These are phyloP conservation scores for Calvatia gigantea DNA, from an alignment of 768 basidiomycete species.

Conservation along the genomic window DNA sequence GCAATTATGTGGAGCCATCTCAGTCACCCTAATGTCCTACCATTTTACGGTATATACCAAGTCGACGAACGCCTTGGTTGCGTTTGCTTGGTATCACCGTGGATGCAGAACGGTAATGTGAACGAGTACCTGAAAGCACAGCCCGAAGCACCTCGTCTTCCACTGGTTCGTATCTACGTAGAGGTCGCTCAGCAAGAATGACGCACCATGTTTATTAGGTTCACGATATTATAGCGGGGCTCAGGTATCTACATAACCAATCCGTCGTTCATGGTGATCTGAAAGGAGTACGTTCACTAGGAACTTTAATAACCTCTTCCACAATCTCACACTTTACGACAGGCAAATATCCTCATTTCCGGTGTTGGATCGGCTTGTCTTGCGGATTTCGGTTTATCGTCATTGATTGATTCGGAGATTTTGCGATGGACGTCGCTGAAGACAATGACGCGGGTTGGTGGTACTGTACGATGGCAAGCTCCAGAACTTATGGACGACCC, in stretches of 20 bases:
- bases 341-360: not conserved
- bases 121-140: constrained; percentile 2
- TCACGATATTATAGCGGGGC: constrained; percentile 12
- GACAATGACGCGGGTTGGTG: not conserved
- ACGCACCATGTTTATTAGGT: not conserved
- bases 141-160: not conserved
- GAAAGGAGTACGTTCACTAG: constrained; percentile 16
- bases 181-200: not conserved
- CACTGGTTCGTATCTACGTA: not conserved
- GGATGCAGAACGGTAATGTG: constrained; percentile 15
- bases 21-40: constrained; percentile 9
- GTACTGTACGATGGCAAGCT: not conserved
- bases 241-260: constrained; percentile 15
- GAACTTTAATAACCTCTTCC: not conserved
- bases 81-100: constrained; percentile 13
- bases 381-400: not conserved
- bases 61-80: not conserved
- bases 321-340: not conserved
- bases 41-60: constrained; percentile 14
- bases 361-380: not conserved
- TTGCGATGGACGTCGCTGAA: not conserved
- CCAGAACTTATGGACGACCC: constrained; percentile 9
- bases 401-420: not conserved
- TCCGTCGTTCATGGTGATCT: constrained; percentile 19
- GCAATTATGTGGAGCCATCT: constrained; percentile 14